A percentile compares a stretch with the other conserved stretches of the same genome.
These are phyloP conservation scores for Chlorella variabilis DNA, from an alignment of 163 green algal genomes.

Conservation along the genomic window DNA sequence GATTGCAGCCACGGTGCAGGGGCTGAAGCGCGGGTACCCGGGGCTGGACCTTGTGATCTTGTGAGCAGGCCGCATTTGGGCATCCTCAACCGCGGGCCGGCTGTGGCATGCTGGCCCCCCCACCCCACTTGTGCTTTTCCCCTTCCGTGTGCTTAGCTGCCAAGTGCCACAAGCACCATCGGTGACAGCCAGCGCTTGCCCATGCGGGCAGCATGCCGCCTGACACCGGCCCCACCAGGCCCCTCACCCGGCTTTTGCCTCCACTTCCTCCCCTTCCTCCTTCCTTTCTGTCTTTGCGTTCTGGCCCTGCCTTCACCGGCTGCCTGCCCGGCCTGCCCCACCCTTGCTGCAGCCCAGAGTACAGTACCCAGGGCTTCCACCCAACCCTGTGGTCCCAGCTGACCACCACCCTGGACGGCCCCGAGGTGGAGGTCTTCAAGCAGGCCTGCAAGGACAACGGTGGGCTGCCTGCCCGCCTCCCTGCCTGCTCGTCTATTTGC, in stretches of 20 bases:
- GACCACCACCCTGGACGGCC: constrained; percentile 67
- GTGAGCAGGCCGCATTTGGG: constrained; percentile 28
- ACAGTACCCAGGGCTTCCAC: constrained; percentile 62
- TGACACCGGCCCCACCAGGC: too few species aligned
- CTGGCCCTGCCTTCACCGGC: too few species aligned
- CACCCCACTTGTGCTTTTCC: neutral
- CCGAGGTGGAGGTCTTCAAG: constrained; percentile 67
- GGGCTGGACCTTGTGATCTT: constrained; percentile 78
- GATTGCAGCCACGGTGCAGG: constrained; percentile 59
- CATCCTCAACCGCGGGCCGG: neutral
- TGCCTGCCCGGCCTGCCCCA: neutral
- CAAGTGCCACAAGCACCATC: too few species aligned
- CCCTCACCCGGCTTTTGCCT: too few species aligned
- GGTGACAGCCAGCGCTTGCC: too few species aligned
- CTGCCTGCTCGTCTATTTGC: too few species aligned
- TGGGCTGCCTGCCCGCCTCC: neutral
- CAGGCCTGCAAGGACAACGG: constrained; percentile 62
- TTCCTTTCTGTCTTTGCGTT: too few species aligned
- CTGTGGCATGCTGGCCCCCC: neutral
- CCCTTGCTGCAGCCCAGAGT: constrained; percentile 4
- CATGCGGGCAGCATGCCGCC: too few species aligned
- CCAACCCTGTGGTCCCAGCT: constrained; percentile 64
- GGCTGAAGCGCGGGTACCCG: constrained; percentile 65
- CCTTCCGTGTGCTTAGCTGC: too few species aligned
- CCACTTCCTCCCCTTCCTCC: too few species aligned